These are phyloP conservation scores for Aspergillus indologenus DNA, from an alignment of 495 filamentous ascomycete genomes.

Conservation along the genomic window DNA sequence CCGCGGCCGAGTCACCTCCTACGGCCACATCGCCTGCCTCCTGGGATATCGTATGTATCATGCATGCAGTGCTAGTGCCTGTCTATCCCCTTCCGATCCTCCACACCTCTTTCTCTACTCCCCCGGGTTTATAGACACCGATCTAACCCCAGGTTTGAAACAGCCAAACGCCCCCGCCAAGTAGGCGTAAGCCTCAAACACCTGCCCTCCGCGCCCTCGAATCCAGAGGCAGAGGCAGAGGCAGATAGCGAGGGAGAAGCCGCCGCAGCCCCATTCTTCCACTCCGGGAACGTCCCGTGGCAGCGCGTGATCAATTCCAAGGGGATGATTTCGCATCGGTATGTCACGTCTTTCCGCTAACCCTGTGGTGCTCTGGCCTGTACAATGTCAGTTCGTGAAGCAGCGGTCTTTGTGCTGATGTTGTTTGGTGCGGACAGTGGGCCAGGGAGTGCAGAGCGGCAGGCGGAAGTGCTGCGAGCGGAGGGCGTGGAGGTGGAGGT, in stretches of 20 bases:
- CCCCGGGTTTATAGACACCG: too few species aligned
- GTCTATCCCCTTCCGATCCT: too few species aligned
- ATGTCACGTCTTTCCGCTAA: conserved; percentile 11
- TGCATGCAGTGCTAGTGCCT: too few species aligned
- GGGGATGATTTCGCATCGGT: conserved; percentile 83
- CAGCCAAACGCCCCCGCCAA: conserved; percentile 71
- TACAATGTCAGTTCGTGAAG: too few species aligned
- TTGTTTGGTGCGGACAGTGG: conserved; percentile 44
- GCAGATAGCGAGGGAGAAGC: neutral
- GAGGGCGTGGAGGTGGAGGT: conserved; percentile 69
- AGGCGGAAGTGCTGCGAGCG: conserved; percentile 60
- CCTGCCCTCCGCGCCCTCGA: conserved; percentile 52
- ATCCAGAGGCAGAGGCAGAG: neutral
- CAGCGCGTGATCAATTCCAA: conserved; percentile 87
- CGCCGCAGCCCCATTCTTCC: conserved; percentile 41
- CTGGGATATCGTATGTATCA: conserved; percentile 78
- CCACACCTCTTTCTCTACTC: too few species aligned
- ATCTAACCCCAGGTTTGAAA: too few species aligned
- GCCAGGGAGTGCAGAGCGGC: conserved; percentile 63
- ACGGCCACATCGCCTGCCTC: conserved; percentile 81
- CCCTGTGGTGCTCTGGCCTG: too few species aligned
- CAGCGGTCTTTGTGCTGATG: neutral
- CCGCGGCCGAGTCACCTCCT: conserved; percentile 75
- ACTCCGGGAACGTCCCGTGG: conserved; percentile 83
- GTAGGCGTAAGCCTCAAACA: conserved; percentile 88